phyloP scores from a whole-genome alignment of 2,329 filamentous ascomycete genomes.

The Blastomyces parvus region DNA sequence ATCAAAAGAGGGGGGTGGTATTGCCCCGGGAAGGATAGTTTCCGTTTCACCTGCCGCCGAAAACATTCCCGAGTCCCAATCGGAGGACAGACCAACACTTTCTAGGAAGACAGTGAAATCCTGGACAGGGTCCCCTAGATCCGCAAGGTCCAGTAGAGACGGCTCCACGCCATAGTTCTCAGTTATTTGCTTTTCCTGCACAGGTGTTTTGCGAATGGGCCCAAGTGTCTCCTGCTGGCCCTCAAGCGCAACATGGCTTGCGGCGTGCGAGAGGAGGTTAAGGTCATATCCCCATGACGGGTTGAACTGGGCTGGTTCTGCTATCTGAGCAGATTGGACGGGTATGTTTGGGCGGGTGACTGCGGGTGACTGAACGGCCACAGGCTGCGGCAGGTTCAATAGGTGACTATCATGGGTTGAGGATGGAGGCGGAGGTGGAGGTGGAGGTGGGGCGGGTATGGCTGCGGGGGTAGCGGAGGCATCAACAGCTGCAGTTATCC shows the following conservation, averaged over 20 bases:
- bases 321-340: constrained; percentile 30
- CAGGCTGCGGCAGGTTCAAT: constrained; percentile 37
- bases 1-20: constrained; percentile 29
- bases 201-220: constrained; percentile 29
- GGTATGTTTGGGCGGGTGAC: constrained; percentile 30
- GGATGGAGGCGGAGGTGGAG: constrained; percentile 17
- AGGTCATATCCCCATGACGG: constrained; percentile 44
- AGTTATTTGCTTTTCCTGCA: constrained; percentile 31
- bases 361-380: constrained; percentile 32
- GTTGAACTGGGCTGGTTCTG: constrained; percentile 40
- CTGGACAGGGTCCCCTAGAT: constrained; percentile 41
- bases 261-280: constrained; percentile 41
- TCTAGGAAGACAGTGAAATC: constrained; percentile 42
- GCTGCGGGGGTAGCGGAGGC: constrained; percentile 28
- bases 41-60: constrained; percentile 32
- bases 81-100: constrained; percentile 41
- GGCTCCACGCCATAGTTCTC: constrained; percentile 38
- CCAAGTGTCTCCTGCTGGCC: constrained; percentile 35
- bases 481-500: constrained; percentile 23
- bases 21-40: constrained; percentile 28
- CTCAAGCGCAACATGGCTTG: constrained; percentile 41
- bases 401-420: constrained; percentile 35
- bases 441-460: constrained; percentile 28
- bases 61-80: constrained; percentile 42
- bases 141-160: constrained; percentile 38